Conservation (phyloP, 192 early-diverging fungal genomes). For the Spizellomyces punctatus region DNA sequence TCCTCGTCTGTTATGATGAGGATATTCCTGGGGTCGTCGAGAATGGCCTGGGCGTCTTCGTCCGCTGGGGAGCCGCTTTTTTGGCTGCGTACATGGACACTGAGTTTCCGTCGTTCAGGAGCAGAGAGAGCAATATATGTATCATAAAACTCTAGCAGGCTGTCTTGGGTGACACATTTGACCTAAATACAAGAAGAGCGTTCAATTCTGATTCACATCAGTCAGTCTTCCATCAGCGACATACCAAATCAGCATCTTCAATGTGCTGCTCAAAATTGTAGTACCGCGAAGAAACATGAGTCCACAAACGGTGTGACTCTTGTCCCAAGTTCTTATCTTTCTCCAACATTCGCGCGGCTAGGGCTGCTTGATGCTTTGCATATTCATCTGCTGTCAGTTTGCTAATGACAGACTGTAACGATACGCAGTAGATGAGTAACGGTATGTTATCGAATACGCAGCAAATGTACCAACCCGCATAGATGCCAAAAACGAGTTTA, state of each 20-base stretch:
- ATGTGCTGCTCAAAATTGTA: constrained; percentile 82
- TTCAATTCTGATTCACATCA: not conserved
- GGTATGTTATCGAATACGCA: not conserved
- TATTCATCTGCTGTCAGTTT: constrained; percentile 70
- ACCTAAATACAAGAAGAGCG: not conserved
- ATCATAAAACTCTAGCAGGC: constrained; percentile 64
- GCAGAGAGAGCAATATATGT: constrained; percentile 58
- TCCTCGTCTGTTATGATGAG: constrained; percentile 10
- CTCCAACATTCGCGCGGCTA: constrained; percentile 66
- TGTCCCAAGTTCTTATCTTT: constrained; percentile 77
- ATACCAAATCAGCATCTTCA: constrained; percentile 63
- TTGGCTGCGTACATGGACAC: constrained; percentile 55
- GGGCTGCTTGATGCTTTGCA: constrained; percentile 64
- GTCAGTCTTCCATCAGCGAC: not conserved
- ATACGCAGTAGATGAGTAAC: not conserved
- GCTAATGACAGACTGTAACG: constrained; percentile 36
- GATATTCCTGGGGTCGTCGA: not conserved
- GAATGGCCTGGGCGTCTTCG: constrained; percentile 6
- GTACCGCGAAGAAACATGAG: constrained; percentile 64
- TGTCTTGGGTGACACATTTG: constrained; percentile 40
- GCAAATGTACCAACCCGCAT: constrained; percentile 41
- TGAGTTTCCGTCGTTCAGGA: constrained; percentile 58
- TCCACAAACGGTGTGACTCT: constrained; percentile 70
- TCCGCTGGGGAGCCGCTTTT: constrained; percentile 1
- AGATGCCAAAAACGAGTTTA: constrained; percentile 74